Base-by-base conservation (phyloP, 176 grass and related monocot genomes). In the Avena atlantica region DNA sequence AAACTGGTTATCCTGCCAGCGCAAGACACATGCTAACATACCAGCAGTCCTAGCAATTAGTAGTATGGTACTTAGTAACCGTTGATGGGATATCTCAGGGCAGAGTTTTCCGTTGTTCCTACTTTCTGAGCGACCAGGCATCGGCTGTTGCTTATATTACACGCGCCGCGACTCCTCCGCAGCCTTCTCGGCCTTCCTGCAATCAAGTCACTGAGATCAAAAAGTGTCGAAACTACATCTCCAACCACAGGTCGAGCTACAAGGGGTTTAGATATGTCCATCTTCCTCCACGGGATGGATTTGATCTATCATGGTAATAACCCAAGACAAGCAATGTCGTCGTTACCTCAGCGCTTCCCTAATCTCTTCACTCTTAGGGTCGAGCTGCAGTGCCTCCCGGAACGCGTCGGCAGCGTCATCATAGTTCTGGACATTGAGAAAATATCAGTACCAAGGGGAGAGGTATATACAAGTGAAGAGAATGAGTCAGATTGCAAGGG, bases 111-210 rank as follows among this genome's bases (percentile, higher is more conserved):
- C 11, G 2, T 7, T 73, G 17, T 48, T 73, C 20, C 70, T 73
- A 48, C 40, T 6, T 37, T 47, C 40, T 5, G 69, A 47, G 69
- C 0, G 20, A 44, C 19, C 69, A 4, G 0, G 6, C 3, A 47
- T 14, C 10, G 2, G 9, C 20, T 20, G 70, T 49, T 74, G 70
- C 42, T 1, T 24, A 48, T 74, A 44, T 74, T 49, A 49, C 70
- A 2, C 19, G 8, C 2, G 1, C 70, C 12, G 40, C 2, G 0
- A 4, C 70, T 50, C 6, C 71, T 74, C 71, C 45, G 7, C 0
- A 9, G 44, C 44, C 44, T 74, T 74, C 45, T 74, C 45, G 13
- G 71, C 45, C n/a, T 74, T 74, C 71, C 71, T 74, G 71, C 71
- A 74, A 74, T 13, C 44, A 74, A 8, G 12, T 8, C 71, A 11